A percentile compares a stretch with the other conserved stretches of the same genome.
Evolutionary conservation across 176 grass and related monocot species (phyloP).

Genomic region (Zoysia pacifica): DNA sequence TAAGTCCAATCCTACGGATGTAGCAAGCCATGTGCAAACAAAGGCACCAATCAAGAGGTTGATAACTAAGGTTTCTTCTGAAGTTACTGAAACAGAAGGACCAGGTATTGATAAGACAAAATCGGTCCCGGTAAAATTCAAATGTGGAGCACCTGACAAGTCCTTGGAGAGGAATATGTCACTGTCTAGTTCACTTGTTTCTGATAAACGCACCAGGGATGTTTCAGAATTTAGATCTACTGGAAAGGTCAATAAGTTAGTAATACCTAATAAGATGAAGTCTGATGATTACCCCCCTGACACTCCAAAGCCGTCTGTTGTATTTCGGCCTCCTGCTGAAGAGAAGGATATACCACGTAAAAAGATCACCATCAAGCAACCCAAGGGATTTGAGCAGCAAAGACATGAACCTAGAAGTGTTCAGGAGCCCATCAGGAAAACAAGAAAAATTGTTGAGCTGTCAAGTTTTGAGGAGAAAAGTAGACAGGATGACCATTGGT

Average conservation of each 20-base stretch:
- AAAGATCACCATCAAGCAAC: conserved; percentile 95
- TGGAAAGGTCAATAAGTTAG: conserved; percentile 76
- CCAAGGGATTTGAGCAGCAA: conserved; percentile 56
- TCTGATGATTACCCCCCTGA: conserved; percentile 62
- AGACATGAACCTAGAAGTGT: conserved; percentile 41
- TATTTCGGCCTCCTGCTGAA: conserved; percentile 80
- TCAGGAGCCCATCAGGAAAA: conserved; percentile 67
- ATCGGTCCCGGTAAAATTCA: conserved; percentile 90
- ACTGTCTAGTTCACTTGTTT: conserved; percentile 53
- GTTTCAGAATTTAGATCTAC: conserved; percentile 56
- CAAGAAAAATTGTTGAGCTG: conserved; percentile 76
- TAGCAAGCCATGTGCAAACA: conserved; percentile 47
- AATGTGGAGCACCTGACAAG: conserved; percentile 73
- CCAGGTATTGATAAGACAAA: conserved; percentile 63
- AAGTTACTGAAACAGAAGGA: conserved; percentile 58
- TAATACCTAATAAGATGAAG: conserved; percentile 83
- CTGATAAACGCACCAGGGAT: conserved; percentile 56
- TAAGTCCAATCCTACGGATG: conserved; percentile 62
- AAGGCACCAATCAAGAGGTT: conserved; percentile 71
- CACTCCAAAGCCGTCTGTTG: conserved; percentile 72
- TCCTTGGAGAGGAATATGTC: conserved; percentile 71
- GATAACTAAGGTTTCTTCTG: conserved; percentile 65
- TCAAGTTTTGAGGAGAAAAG: conserved; percentile 61
- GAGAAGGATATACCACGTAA: conserved; percentile 63
- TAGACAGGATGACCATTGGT: conserved; percentile 54